Percentiles rank a stretch among this genome's conserved stretches.
Evolutionary conservation across 441 rosid genomes (phyloP).

Genomic region (Macaranga tanarius): DNA sequence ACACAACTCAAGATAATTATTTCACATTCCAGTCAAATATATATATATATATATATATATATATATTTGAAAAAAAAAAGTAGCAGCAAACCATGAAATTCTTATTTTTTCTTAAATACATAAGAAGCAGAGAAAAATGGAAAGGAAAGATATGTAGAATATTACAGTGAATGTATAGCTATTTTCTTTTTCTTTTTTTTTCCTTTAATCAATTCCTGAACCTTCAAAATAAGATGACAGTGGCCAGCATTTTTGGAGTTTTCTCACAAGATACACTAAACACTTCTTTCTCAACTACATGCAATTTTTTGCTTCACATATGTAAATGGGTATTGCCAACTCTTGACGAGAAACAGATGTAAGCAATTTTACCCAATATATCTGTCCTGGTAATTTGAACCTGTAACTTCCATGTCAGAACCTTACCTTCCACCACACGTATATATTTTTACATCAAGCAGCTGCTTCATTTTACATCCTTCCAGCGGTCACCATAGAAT

Average conservation of each 20-base stretch:
- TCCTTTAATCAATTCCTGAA: neutral
- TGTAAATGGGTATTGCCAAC: neutral
- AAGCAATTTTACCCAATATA: neutral
- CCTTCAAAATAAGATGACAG: neutral
- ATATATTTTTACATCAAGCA: neutral
- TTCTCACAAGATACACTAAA: conserved; percentile 1
- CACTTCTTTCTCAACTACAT: conserved; percentile 13
- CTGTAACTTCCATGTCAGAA: neutral
- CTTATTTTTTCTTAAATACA: neutral
- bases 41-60: too few relatives aligned
- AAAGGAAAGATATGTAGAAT: neutral
- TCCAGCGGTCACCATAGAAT: neutral
- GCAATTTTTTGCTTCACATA: conserved; percentile 9
- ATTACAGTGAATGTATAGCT: neutral
- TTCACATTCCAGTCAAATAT: neutral
- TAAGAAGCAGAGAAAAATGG: too few relatives aligned
- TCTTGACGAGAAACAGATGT: conserved; percentile 1
- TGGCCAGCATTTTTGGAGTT: neutral
- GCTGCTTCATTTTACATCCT: neutral
- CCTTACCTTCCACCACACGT: neutral
- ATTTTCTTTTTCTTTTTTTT: neutral
- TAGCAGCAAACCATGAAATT: neutral
- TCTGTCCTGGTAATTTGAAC: neutral
- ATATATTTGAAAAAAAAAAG: too few relatives aligned
- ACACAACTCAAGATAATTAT: neutral